phyloP scores from a whole-genome alignment of 345 rosid genomes.

The Gynandropsis gynandra region DNA sequence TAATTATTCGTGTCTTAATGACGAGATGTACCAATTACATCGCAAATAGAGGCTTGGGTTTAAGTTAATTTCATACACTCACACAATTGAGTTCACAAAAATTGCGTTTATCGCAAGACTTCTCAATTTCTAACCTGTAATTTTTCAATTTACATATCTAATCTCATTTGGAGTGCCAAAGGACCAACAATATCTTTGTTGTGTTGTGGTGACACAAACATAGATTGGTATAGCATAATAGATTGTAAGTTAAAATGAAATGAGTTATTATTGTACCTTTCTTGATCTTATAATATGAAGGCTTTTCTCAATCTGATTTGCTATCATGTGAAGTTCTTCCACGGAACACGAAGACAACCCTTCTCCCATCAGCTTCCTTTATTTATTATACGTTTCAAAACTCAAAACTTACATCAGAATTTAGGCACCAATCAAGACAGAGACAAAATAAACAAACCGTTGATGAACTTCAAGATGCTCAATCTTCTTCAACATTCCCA shows the following conservation, averaged over 20 bases:
- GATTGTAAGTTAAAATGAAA: no score
- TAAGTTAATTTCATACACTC: no score
- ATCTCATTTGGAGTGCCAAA: no score
- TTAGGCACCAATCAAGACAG: constrained; percentile 4
- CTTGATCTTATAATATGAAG: constrained; percentile 45
- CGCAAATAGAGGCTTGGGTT: no score
- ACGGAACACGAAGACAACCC: constrained; percentile 37
- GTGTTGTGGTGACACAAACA: neutral
- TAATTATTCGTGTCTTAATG: no score
- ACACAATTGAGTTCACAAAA: no score
- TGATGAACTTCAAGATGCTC: constrained; percentile 39
- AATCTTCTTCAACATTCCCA: constrained; percentile 42
- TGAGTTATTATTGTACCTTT: constrained; percentile 38
- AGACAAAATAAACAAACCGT: constrained; percentile 30
- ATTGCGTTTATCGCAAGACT: no score
- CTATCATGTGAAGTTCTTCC: constrained; percentile 42
- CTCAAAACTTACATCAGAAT: neutral
- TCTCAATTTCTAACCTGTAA: no score
- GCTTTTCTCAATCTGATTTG: constrained; percentile 44
- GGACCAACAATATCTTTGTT: no score
- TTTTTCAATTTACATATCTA: no score
- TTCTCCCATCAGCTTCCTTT: constrained; percentile 61
- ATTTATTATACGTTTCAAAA: neutral
- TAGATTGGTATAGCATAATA: neutral
- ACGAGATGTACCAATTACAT: no score